Percentiles rank a stretch among this genome's conserved stretches.
These are phyloP conservation scores for Penicillium sp. DNA, from an alignment of 2,329 filamentous ascomycete species.

Conservation along the genomic window DNA sequence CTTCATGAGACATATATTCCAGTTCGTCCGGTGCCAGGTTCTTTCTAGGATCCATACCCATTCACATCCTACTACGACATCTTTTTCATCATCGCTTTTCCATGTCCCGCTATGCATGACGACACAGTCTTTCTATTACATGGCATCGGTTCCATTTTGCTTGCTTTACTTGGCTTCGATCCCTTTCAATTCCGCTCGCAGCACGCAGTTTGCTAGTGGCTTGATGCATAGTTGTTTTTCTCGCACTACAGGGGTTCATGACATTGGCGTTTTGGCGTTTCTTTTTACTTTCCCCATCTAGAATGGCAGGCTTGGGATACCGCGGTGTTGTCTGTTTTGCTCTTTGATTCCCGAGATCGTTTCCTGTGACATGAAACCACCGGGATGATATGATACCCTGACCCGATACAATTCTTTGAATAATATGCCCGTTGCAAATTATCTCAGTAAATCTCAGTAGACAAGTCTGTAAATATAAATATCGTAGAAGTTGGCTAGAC, in stretches of 20 bases:
- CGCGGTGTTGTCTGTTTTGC: constrained; percentile 7
- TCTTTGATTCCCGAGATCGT: not conserved
- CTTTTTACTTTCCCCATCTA: constrained; percentile 12
- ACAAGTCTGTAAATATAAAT: not conserved
- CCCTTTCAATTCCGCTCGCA: not conserved
- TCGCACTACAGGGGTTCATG: not conserved
- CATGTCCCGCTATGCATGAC: constrained; percentile 7
- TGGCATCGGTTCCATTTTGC: constrained; percentile 3
- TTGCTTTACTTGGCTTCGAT: not conserved
- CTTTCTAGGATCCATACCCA: not conserved
- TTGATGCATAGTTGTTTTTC: constrained; percentile 6
- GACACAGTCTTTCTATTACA: constrained; percentile 12
- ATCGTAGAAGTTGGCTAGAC: not conserved
- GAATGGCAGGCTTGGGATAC: constrained; percentile 19
- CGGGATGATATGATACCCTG: constrained; percentile 24
- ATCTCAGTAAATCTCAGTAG: not conserved
- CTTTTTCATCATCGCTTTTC: not conserved
- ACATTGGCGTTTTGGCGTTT: constrained; percentile 10
- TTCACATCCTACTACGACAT: not conserved
- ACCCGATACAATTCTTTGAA: constrained; percentile 20
- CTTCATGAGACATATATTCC: not conserved
- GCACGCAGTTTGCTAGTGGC: not conserved
- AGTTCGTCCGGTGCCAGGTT: not conserved
- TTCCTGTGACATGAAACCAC: constrained; percentile 5
- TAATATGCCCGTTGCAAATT: constrained; percentile 4